Percentiles rank a stretch among this genome's conserved stretches.
These are phyloP conservation scores for Olyra latifolia DNA, from an alignment of 176 grass and related monocot genomes.

Conservation along the genomic window DNA sequence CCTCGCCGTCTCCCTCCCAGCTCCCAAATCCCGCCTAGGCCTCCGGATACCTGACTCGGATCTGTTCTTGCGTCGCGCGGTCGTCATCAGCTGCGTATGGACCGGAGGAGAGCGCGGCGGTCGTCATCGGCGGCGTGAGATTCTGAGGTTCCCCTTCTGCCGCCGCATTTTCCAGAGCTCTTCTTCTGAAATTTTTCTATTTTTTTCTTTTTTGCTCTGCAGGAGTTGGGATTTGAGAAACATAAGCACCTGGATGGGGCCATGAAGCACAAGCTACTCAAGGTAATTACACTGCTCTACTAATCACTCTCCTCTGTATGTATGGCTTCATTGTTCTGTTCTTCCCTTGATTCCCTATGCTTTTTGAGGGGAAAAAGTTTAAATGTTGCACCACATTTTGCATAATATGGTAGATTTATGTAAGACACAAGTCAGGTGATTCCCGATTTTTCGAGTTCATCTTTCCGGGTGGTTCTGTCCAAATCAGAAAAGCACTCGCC, in stretches of 20 bases:
- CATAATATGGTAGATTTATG: neutral
- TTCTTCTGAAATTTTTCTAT: too few relatives aligned
- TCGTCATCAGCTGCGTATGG: conserved; percentile 48
- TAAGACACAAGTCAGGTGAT: too few relatives aligned
- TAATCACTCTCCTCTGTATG: neutral
- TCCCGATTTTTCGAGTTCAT: neutral
- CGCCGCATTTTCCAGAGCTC: neutral
- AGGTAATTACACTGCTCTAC: conserved; percentile 9
- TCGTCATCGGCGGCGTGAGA: conserved; percentile 43
- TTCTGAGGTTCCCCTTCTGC: neutral
- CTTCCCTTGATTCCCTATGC: neutral
- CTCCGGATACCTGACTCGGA: conserved; percentile 4
- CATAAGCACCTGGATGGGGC: conserved; percentile 36
- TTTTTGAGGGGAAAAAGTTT: too few relatives aligned
- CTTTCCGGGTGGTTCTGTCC: neutral
- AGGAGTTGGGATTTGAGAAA: conserved; percentile 38
- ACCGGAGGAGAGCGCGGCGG: conserved; percentile 38
- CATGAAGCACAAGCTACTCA: conserved; percentile 51
- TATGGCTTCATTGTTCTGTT: too few relatives aligned
- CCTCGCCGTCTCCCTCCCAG: neutral
- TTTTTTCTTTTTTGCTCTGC: neutral
- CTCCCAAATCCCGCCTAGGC: too few relatives aligned
- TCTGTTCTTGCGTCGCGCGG: neutral
- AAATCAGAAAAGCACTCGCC: too few relatives aligned
- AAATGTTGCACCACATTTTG: neutral